Evolutionary conservation across 768 basidiomycete species (phyloP), one percentile per base, ranked within the genome.

Genomic region (Agaricus subrufescens): DNA sequence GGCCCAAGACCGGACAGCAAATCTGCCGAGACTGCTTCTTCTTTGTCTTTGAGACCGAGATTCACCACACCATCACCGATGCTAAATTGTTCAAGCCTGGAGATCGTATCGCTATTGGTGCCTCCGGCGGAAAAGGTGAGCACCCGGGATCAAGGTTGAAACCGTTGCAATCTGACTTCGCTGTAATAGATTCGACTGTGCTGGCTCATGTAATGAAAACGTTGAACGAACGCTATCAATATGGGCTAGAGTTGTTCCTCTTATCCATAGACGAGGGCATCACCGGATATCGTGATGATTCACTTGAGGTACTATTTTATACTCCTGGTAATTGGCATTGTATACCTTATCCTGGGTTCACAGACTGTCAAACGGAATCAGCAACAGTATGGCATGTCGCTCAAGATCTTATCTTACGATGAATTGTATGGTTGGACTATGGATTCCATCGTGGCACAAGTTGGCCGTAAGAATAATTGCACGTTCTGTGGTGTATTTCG

Each of bases 361-460:
- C 68, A 98, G 96, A 98, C 97, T 0, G 97, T 99, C 42, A 98
- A 98, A 71, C 83, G 94, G 42, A 99, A 99, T 69, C 93, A 97
- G 63, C 79, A 89, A 57, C 95, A 99, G 71, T 98, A 99, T 67
- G 81, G 86, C 46, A 87, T 98, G 71, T 95, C 96, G 0, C 82
- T 99, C 39, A 97, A 96, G 74, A 98, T 99, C 55, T 78, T 98
- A 26, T 92, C 91, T 1, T 99, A 99, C 60, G 86, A 93, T 59
- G 95, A 98, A 64, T 80, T 98, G 4, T 99, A 98, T 62, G 97
- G 97, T 15, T 98, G 97, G 96, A 98, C 96, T 1, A 99, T 99
- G 96, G 97, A 99, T 63, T 81, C 84, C 14, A 91, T 99, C 54
- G 96, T 99, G 46, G 80, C 86, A n/a, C 86, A 95, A 69, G 84